Conservation (phyloP, 768 basidiomycete genomes). For the Leccinum subtestaceum region DNA sequence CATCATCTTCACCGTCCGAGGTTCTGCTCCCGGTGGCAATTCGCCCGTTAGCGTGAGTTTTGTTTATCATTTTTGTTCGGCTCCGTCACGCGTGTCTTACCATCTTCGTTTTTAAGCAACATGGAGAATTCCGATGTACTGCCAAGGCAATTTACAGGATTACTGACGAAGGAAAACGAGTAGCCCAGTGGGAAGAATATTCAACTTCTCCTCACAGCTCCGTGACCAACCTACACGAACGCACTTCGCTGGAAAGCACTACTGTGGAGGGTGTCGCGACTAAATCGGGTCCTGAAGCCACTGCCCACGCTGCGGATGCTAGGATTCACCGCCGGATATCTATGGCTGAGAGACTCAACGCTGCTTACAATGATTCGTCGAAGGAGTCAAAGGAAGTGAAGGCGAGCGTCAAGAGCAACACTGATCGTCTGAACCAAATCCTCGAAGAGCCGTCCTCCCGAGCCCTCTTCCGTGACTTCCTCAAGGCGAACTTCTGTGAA, state of each 20-base stretch:
- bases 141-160: constrained; percentile 94
- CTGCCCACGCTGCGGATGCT: constrained; percentile 41
- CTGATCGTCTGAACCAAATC: constrained; percentile 86
- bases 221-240: constrained; percentile 57
- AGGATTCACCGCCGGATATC: constrained; percentile 80
- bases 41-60: constrained; percentile 68
- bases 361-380: constrained; percentile 45
- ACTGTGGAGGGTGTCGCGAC: constrained; percentile 23
- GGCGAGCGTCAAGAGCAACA: constrained; percentile 80
- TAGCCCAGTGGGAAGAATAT: constrained; percentile 78
- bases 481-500: constrained; percentile 94
- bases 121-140: constrained; percentile 95
- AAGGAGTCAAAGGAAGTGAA: constrained; percentile 45
- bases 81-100: constrained; percentile 8
- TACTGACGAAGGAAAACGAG: constrained; percentile 84
- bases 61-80: not conserved
- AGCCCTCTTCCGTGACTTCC: constrained; percentile 89
- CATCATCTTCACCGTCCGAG: constrained; percentile 89
- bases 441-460: constrained; percentile 90
- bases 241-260: constrained; percentile 54
- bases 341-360: constrained; percentile 69
- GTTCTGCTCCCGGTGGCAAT: constrained; percentile 70
- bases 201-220: constrained; percentile 63
- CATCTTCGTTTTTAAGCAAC: constrained; percentile 52
- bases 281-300: constrained; percentile 26